Conservation (phyloP, 106 monocot genomes). For the Vanilla planifolia region DNA sequence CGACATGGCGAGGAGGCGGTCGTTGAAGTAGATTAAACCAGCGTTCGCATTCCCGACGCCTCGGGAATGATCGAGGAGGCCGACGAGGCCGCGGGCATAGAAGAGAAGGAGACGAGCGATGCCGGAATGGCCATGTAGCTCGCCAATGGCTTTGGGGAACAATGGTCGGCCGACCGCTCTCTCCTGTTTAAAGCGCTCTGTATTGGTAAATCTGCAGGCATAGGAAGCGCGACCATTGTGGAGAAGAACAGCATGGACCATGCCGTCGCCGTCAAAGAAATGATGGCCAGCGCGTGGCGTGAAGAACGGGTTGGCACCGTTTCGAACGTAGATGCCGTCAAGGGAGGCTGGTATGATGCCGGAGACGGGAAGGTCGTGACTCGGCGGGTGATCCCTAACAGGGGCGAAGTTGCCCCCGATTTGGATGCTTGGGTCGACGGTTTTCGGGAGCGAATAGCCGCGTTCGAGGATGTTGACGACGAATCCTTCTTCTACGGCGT, state of each 20-base stretch:
- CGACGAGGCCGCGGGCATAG: slow-evolving; percentile 35
- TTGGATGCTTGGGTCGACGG: slow-evolving; percentile 28
- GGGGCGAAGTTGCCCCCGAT: slow-evolving; percentile 41
- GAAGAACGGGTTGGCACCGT: slow-evolving; percentile 62
- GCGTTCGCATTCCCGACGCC: slow-evolving; percentile 83
- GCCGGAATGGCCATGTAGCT: slow-evolving; percentile 73
- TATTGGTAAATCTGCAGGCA: slow-evolving; percentile 55
- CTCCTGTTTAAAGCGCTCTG: slow-evolving; percentile 49
- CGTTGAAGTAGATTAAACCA: slow-evolving; percentile 61
- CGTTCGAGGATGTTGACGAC: background rate
- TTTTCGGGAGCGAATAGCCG: background rate
- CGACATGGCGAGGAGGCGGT: slow-evolving; percentile 76
- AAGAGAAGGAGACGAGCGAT: slow-evolving; percentile 54
- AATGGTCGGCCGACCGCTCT: slow-evolving; percentile 29
- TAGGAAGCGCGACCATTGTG: slow-evolving; percentile 35
- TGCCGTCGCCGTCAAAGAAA: slow-evolving; percentile 74
- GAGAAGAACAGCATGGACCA: slow-evolving; percentile 58
- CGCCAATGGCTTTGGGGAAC: slow-evolving; percentile 73
- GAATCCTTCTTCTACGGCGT: slow-evolving; percentile 3
- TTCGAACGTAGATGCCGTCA: slow-evolving; percentile 54
- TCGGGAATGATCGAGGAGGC: slow-evolving; percentile 43
- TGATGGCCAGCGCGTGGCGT: slow-evolving; percentile 63
- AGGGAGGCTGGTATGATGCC: slow-evolving; percentile 45
- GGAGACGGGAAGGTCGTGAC: slow-evolving; percentile 22
- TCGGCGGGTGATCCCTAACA: slow-evolving; percentile 36